Conservation (phyloP, 164 flowering plant species). For the Vitis vinifera region ASM3070453v1 NC_081818.1:15458001-15458500, state of each 20-base stretch:
- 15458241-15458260: conserved; percentile 79
- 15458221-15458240: conserved; percentile 80
- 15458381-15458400: too few species aligned
- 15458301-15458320: too few species aligned
- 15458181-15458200: conserved; percentile 91
- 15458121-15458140: conserved; percentile 72
- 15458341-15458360: too few species aligned
- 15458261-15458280: conserved; percentile 78
- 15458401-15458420: too few species aligned
- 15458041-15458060: conserved; percentile 82
- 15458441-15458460: too few species aligned
- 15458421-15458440: too few species aligned
- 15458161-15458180: conserved; percentile 97
- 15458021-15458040: conserved; percentile 82
- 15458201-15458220: conserved; percentile 82
- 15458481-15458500: too few species aligned
- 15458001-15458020: conserved; percentile 62
- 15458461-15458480: too few species aligned
- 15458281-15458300: conserved; percentile 79
- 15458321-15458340: too few species aligned
- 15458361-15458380: too few species aligned
- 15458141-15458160: conserved; percentile 87
- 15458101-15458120: conserved; percentile 25
- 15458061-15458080: conserved; percentile 89
- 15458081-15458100: conserved; percentile 89